phyloP scores from a whole-genome alignment of 257 asterid species.

The Nicotiana knightiana region DNA sequence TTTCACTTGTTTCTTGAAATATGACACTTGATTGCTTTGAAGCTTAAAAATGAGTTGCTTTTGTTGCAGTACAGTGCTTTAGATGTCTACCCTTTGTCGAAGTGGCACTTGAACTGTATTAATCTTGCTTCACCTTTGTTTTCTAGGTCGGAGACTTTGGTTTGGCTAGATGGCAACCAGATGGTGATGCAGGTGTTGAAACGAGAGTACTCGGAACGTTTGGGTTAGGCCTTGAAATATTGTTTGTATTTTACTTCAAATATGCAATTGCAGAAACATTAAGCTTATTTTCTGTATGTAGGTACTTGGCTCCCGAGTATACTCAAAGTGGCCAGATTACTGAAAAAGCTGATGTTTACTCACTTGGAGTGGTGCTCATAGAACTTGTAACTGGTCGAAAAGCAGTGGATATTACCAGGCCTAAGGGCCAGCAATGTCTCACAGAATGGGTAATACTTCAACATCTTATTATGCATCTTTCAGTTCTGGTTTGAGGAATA shows the following conservation, averaged over 20 bases:
- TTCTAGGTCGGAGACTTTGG: constrained; percentile 74
- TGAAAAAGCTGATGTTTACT: constrained; percentile 71
- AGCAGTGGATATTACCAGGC: constrained; percentile 66
- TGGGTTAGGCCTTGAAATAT: constrained; percentile 32
- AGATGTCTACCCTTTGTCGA: background rate
- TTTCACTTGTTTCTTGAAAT: background rate
- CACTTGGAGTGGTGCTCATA: constrained; percentile 65
- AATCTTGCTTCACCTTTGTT: background rate
- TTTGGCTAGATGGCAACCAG: constrained; percentile 71
- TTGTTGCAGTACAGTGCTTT: background rate
- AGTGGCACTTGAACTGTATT: background rate
- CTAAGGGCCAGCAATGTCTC: constrained; percentile 71
- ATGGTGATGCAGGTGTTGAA: constrained; percentile 68
- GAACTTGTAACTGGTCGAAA: constrained; percentile 70
- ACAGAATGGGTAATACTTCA: constrained; percentile 52
- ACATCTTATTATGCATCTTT: background rate
- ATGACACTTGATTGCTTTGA: background rate
- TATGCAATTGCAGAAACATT: constrained; percentile 2
- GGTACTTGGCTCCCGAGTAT: constrained; percentile 78
- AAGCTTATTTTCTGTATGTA: constrained; percentile 9
- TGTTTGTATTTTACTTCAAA: background rate
- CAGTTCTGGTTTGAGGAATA: background rate
- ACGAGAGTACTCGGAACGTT: constrained; percentile 72
- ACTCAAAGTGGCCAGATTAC: constrained; percentile 81
- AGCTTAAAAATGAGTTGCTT: background rate